Evolutionary conservation across 306 rosid genomes (phyloP), one percentile per base, ranked within the genome.

Genomic region (Castanea crenata): DNA sequence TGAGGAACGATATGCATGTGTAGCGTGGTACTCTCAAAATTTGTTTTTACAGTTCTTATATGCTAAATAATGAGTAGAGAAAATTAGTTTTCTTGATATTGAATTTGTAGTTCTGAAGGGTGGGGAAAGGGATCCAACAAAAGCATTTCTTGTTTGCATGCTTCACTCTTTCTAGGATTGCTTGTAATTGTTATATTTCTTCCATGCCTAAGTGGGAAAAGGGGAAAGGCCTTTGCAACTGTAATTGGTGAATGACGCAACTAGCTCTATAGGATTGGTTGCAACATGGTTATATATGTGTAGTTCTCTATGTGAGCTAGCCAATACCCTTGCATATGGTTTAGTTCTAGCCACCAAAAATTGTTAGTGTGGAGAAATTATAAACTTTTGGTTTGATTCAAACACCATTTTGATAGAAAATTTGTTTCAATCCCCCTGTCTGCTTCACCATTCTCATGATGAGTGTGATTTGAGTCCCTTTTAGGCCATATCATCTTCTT

Each of bases 381-480:
- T 49, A 49, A 12, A 12, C 16, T 46, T 46, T 46, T 49, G 54
- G 54, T 49, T 12, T 49, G 54, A 49, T 49, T 49, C 54, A 13
- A 49, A 49, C 3, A 49, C 16, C 54, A 12, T 49, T 49, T 49
- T 41, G 16, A 49, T 49, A 3, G 54, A 49, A 49, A 10, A 2
- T 49, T 59, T 23, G 18, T 3, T 21, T 59, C 65, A 11, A 41
- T 41, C 12, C 11, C 46, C 12, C 27, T 35, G 1, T 49, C 25
- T 23, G 65, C 4, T 4, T 23, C 34, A 11, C 46, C 31, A 7
- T 61, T 62, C 29, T 34, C 44, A 38, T 0, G 44, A 38, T 38
- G 44, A 52, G 75, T 38, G 21, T 18, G 62, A 73, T 31, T 73
- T 69, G 20, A 16, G 71, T 20, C 55, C 85, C n/a, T 34, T 46